Base-by-base conservation (phyloP, 2,329 filamentous ascomycete species). In the Orbilia oligospora region DNA sequence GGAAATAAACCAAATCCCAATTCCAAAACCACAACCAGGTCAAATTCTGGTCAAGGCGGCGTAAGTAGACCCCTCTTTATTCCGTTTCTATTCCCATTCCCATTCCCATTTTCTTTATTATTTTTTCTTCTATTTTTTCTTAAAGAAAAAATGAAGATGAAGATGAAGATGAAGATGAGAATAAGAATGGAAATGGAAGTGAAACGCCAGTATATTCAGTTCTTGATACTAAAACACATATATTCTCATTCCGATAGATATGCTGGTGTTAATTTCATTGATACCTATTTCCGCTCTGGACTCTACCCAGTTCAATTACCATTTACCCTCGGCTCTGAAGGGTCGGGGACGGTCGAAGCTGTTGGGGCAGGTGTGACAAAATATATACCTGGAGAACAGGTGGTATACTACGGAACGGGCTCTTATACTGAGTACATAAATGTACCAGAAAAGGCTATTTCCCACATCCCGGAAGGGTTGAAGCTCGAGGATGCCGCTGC, bases 271-370 rank as follows among this genome's bases (percentile, higher is more conserved):
- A 97, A 97, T 85, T 97, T 89, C 85, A 97, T 97, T 82, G 94
- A 97, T 85, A 97, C 89, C 87, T 97, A 97, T 86, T 97, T 94
- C 88, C 93, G 94, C 83, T 90, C 88, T 12, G 94, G 94, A 10
- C 89, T 97, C 64, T 97, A 97, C 87, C 86, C 87, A 10, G 86
- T 90, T 0, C 88, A 91, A 0, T 90, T 92, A 81, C 94, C 94
- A 3, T 88, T 92, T 82, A 90, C 91, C 64, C 90, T 95, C 20
- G 94, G 94, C 79, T 91, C 91, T 82, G 94, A 97, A 86, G 92
- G 88, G 76, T 88, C 90, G 73, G 94, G 94, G 78, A 90, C 88
- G 48, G 86, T 97, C 80, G 89, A 90, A 48, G 87, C 90, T 30
- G 83, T 89, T 1, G 89, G 90, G 20, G 84, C 87, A 14, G 88